These are phyloP conservation scores for Colletotrichum truncatum DNA, from an alignment of 2,329 filamentous ascomycete genomes.

Conservation along the genomic window DNA sequence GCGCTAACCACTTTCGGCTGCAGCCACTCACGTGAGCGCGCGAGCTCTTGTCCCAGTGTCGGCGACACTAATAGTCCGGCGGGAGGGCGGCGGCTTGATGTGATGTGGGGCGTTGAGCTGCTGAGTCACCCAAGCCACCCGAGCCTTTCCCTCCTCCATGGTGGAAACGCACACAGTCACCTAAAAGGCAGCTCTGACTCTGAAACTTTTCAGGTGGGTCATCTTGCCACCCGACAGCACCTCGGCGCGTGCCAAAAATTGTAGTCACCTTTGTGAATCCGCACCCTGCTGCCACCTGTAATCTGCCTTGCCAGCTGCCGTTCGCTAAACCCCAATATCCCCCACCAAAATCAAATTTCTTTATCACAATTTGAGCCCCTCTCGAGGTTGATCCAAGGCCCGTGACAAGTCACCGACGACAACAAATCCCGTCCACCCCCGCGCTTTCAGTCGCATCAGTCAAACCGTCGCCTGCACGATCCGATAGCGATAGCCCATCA, in stretches of 20 bases:
- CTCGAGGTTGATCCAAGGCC: slow-evolving; percentile 21
- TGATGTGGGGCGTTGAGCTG: background rate
- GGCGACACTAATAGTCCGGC: slow-evolving; percentile 5
- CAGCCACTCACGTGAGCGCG: slow-evolving; percentile 21
- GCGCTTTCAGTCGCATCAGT: slow-evolving; percentile 26
- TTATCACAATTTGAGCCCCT: slow-evolving; percentile 25
- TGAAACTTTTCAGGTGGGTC: slow-evolving; percentile 14
- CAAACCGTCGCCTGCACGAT: slow-evolving; percentile 21
- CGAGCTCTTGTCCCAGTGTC: slow-evolving; percentile 4
- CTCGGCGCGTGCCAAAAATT: background rate
- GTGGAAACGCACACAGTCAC: background rate
- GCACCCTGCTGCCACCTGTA: slow-evolving; percentile 19
- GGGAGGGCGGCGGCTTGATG: background rate
- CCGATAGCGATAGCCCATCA: slow-evolving; percentile 54
- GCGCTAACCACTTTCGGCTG: background rate
- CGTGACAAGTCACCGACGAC: slow-evolving; percentile 30
- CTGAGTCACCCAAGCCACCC: background rate
- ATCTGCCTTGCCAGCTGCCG: slow-evolving; percentile 12
- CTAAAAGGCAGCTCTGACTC: background rate
- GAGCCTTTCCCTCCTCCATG: background rate
- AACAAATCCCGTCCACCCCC: slow-evolving; percentile 26
- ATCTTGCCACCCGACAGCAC: background rate
- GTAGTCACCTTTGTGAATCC: background rate
- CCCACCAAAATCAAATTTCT: slow-evolving; percentile 30
- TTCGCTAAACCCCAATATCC: slow-evolving; percentile 30